Conservation (phyloP, 2,329 filamentous ascomycete species). For the Botrytis sinoallii region DNA sequence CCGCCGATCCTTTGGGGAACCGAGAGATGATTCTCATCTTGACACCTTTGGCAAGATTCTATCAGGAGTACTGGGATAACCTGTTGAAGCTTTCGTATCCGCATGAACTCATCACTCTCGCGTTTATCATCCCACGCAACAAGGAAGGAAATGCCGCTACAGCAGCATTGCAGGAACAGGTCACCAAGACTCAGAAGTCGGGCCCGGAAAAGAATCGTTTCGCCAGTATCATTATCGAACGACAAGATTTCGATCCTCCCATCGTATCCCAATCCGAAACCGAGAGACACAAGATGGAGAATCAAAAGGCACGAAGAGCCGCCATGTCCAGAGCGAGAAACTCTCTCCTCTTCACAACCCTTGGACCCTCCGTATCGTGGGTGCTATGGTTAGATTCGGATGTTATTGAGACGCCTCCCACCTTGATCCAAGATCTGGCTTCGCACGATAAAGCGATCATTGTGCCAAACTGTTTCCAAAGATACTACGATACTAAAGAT, state of each 20-base stretch:
- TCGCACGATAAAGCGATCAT: slow-evolving; percentile 85
- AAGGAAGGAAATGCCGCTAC: slow-evolving; percentile 89
- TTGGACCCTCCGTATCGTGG: slow-evolving; percentile 90
- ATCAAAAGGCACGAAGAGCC: slow-evolving; percentile 81
- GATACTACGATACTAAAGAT: slow-evolving; percentile 67
- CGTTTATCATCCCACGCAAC: slow-evolving; percentile 93
- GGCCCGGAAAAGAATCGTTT: slow-evolving; percentile 80
- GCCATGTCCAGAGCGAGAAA: slow-evolving; percentile 94
- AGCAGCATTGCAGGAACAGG: slow-evolving; percentile 75
- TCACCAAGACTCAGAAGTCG: slow-evolving; percentile 75
- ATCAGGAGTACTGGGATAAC: slow-evolving; percentile 94
- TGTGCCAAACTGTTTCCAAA: slow-evolving; percentile 93
- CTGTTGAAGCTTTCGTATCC: slow-evolving; percentile 80
- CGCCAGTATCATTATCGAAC: slow-evolving; percentile 87
- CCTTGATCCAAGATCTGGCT: slow-evolving; percentile 88
- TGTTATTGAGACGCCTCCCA: slow-evolving; percentile 80
- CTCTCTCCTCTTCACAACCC: slow-evolving; percentile 88
- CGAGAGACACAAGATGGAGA: slow-evolving; percentile 86
- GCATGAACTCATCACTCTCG: slow-evolving; percentile 89
- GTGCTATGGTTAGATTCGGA: slow-evolving; percentile 95
- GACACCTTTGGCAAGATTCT: slow-evolving; percentile 90
- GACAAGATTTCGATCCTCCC: slow-evolving; percentile 89
- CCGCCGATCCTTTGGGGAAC: slow-evolving; percentile 70
- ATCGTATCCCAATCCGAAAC: slow-evolving; percentile 76
- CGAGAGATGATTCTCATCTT: slow-evolving; percentile 85